Evolutionary conservation across 345 rosid genomes (phyloP).

Genomic region (Sapria himalayana): DNA sequence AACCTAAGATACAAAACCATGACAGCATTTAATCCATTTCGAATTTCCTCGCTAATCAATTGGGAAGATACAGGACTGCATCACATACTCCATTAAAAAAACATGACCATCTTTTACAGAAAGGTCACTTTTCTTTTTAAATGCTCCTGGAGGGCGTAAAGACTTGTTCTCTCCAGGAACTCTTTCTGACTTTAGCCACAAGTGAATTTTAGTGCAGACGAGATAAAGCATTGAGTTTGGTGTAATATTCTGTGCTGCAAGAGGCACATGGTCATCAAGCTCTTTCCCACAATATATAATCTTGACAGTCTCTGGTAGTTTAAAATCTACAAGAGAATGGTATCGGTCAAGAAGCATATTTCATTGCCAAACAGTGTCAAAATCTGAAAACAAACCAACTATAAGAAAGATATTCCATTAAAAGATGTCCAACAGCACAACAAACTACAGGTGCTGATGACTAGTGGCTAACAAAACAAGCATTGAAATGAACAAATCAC

Average conservation of each 20-base stretch:
- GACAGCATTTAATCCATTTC: too few relatives aligned
- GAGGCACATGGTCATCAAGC: slow-evolving; percentile 68
- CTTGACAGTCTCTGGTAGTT: slow-evolving; percentile 66
- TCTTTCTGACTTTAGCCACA: slow-evolving; percentile 71
- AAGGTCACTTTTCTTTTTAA: slow-evolving; percentile 96
- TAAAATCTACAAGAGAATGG: slow-evolving; percentile 45
- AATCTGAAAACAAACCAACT: too few relatives aligned
- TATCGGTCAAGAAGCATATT: too few relatives aligned
- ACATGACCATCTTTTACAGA: slow-evolving; percentile 93
- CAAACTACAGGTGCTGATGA: too few relatives aligned
- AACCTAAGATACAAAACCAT: too few relatives aligned
- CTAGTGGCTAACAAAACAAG: slow-evolving; percentile 2
- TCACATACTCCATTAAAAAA: slow-evolving; percentile 84
- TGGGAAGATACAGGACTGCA: too few relatives aligned
- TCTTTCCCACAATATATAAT: slow-evolving; percentile 67
- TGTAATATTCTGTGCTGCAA: slow-evolving; percentile 60
- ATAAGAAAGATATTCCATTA: too few relatives aligned
- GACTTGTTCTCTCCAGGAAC: slow-evolving; percentile 84
- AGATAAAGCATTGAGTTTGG: slow-evolving; percentile 86
- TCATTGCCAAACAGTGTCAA: too few relatives aligned
- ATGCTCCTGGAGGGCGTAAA: slow-evolving; percentile 91
- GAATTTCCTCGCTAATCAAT: too few relatives aligned
- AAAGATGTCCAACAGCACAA: too few relatives aligned
- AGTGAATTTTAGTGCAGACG: slow-evolving; percentile 65
- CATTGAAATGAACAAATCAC: not conserved